Conservation (phyloP, 805 yeast genomes). For the Candida ficus region DNA sequence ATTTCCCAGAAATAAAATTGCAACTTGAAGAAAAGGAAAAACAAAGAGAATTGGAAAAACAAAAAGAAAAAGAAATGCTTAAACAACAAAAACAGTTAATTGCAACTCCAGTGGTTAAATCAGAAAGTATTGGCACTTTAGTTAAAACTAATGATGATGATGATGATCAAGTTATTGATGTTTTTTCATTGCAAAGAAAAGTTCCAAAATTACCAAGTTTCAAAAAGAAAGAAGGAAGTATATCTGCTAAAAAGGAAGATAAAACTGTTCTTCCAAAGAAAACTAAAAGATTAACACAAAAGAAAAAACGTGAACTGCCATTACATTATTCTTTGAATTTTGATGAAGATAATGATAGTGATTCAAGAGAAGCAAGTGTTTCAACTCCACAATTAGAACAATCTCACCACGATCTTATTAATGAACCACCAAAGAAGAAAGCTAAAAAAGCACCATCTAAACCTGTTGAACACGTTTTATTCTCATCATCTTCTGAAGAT, state of each 20-base stretch:
- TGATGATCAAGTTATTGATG: constrained; percentile 15
- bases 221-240: constrained; percentile 23
- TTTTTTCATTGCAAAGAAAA: constrained; percentile 13
- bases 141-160: not conserved
- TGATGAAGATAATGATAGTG: constrained; percentile 14
- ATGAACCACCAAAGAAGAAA: constrained; percentile 15
- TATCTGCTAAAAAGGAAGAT: constrained; percentile 8
- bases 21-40: constrained; percentile 20
- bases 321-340: constrained; percentile 16
- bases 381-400: constrained; percentile 11
- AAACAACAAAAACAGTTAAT: not conserved
- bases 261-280: constrained; percentile 3
- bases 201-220: constrained; percentile 16
- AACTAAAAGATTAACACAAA: constrained; percentile 10
- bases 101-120: too few species aligned
- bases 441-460: constrained; percentile 6
- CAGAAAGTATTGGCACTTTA: too few species aligned
- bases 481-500: constrained; percentile 26
- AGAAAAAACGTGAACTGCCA: constrained; percentile 17
- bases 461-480: constrained; percentile 8
- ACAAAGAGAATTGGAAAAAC: not conserved
- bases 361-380: constrained; percentile 7
- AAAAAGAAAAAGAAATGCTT: not conserved
- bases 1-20: constrained; percentile 45
- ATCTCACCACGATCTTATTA: constrained; percentile 3